Conservation (phyloP, 768 basidiomycete species). For the Psilocybe cyanescens region DNA sequence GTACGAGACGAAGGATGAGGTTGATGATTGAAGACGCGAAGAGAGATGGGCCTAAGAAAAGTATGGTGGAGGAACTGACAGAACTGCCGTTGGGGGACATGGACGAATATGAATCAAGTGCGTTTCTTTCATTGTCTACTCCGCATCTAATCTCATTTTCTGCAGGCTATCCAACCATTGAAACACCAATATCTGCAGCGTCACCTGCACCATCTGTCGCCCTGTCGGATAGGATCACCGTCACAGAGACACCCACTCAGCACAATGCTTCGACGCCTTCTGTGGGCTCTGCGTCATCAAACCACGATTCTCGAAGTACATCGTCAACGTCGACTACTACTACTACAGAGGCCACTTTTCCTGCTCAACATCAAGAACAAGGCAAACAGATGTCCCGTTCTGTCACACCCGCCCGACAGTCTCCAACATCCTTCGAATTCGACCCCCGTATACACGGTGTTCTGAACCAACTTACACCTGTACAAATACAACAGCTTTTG, state of each 20-base stretch:
- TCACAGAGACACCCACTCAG: conserved; percentile 16
- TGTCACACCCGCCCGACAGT: conserved; percentile 25
- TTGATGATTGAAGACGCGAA: conserved; percentile 71
- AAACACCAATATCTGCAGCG: conserved; percentile 45
- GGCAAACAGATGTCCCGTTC: conserved; percentile 21
- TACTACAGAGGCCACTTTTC: conserved; percentile 4
- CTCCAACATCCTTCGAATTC: conserved; percentile 32
- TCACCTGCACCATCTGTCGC: conserved; percentile 39
- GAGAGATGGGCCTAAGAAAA: conserved; percentile 36
- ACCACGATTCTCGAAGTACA: too few species aligned
- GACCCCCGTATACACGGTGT: conserved; percentile 52
- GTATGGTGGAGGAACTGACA: conserved; percentile 31
- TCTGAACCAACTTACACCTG: conserved; percentile 56
- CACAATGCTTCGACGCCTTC: not conserved
- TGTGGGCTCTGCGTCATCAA: not conserved
- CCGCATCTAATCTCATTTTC: not conserved
- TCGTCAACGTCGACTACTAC: not conserved
- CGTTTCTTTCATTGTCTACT: not conserved
- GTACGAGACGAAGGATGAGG: conserved; percentile 32
- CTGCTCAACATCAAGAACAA: conserved; percentile 19
- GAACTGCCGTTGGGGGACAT: conserved; percentile 20
- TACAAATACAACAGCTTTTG: conserved; percentile 62
- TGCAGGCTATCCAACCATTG: conserved; percentile 48
- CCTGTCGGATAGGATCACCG: conserved; percentile 31
- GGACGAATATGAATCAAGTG: conserved; percentile 17